Evolutionary conservation across 2,329 filamentous ascomycete genomes (phyloP), one percentile per base, ranked within the genome.

Genomic region (Fusarium pseudoanthophilum): DNA sequence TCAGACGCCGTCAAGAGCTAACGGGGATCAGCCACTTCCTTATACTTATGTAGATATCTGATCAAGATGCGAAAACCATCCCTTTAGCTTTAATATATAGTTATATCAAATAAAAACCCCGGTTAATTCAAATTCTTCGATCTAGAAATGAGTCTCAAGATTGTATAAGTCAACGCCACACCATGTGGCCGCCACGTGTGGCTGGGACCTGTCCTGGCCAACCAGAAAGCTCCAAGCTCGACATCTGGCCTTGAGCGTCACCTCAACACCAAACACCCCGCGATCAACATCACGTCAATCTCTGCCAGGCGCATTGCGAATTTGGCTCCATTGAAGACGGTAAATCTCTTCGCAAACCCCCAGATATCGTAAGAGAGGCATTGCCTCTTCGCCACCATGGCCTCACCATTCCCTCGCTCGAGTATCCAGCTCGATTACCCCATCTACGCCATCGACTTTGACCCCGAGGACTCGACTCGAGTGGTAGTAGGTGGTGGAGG

Each of bases 401-500:
- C 82, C 60, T 78, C 80, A 56, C 78, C 80, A 28, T 82, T 90
- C 71, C 82, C 83, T 61, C 82, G 82, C 67, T 88, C 92, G 69
- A 92, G 90, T 81, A 85, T 90, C 75, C 90, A 90, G 63, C 89
- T 97, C 73, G 89, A 91, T 65, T 98, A 95, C 82, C 95, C 95
- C 55, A 89, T 97, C 67, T 97, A 95, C 82, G 91, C 92, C 63
- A 93, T 94, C 80, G 95, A 95, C 79, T 98, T 97, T 82, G 94
- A 97, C 79, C 93, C 92, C 58, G 88, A 92, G 78, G 91, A 97
- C 84, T 88, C 92, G 67, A 89, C 89, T 72, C 91, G 91, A 72
- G 86, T 98, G 30, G 85, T 97, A 14, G 93, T 97, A 42, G 94
- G 92, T 68, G 95, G 95, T 59, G 95, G 95, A 70, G 95, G 95